These are phyloP conservation scores for Boechera retrofracta DNA, from an alignment of 345 rosid genomes.

Conservation along the genomic window DNA sequence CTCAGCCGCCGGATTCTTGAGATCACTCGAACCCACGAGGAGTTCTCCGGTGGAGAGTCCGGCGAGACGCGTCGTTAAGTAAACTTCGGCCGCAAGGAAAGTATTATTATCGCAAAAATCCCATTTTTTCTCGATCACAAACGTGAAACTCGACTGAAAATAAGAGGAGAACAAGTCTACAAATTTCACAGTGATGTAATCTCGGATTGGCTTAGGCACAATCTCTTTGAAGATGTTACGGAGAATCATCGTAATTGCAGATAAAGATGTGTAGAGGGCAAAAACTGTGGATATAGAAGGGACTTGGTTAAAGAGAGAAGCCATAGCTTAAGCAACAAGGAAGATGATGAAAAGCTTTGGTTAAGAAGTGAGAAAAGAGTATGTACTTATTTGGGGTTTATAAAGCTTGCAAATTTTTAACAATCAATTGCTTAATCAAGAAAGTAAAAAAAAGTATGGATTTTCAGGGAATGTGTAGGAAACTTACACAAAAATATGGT, in stretches of 20 bases:
- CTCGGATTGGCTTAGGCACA: constrained; percentile 33
- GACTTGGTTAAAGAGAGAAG: constrained; percentile 29
- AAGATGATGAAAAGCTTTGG: neutral
- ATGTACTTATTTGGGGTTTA: neutral
- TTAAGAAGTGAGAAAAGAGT: neutral
- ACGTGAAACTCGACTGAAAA: constrained; percentile 41
- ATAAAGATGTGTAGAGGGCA: constrained; percentile 42
- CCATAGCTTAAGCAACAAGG: constrained; percentile 19
- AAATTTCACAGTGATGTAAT: constrained; percentile 14
- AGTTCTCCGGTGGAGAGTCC: constrained; percentile 34
- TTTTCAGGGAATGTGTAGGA: too few relatives aligned
- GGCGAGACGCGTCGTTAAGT: constrained; percentile 18
- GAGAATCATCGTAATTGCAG: constrained; percentile 35
- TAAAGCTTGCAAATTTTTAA: neutral
- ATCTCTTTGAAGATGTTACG: constrained; percentile 41
- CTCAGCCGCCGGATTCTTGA: constrained; percentile 36
- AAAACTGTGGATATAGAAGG: constrained; percentile 41
- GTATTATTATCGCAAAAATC: constrained; percentile 34
- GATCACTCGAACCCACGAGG: constrained; percentile 38
- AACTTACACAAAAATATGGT: too few relatives aligned
- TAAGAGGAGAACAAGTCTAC: constrained; percentile 27
- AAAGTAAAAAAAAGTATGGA: too few relatives aligned
- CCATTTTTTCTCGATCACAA: constrained; percentile 40
- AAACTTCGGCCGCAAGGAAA: constrained; percentile 41
- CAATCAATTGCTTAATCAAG: too few relatives aligned